Evolutionary conservation across 2,329 filamentous ascomycete species (phyloP).

Genomic region (Venturia nashicola): DNA sequence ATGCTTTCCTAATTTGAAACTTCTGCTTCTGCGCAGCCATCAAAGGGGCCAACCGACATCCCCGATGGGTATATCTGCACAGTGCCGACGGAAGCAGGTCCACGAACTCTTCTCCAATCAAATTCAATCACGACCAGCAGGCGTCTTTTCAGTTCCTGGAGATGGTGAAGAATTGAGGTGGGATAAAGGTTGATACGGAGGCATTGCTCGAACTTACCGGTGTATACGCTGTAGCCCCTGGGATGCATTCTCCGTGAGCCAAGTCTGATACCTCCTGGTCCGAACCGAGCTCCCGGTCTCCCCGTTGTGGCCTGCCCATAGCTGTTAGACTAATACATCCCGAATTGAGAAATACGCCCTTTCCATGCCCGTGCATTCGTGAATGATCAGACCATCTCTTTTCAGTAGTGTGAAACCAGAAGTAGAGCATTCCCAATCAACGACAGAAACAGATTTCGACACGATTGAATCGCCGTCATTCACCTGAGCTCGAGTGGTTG

Average conservation of each 20-base stretch:
- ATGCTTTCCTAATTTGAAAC: not conserved
- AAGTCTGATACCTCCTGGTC: conserved; percentile 38
- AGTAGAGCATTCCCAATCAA: not conserved
- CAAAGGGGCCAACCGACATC: not conserved
- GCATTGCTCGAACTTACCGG: conserved; percentile 22
- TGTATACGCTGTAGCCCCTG: conserved; percentile 35
- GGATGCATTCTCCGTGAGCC: conserved; percentile 37
- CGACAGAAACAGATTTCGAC: not conserved
- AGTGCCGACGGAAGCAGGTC: not conserved
- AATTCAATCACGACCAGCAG: not conserved
- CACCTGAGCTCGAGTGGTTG: not conserved
- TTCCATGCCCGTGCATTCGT: not conserved
- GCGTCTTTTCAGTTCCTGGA: not conserved
- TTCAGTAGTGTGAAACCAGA: not conserved
- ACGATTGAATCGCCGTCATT: not conserved
- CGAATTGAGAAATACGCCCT: not conserved
- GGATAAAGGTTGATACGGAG: not conserved
- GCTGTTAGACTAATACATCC: not conserved
- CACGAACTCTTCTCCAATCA: not conserved
- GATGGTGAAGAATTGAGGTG: not conserved
- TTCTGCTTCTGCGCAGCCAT: not conserved
- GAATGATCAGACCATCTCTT: not conserved
- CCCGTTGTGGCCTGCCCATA: conserved; percentile 33
- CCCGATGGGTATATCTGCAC: not conserved
- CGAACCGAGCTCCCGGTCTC: conserved; percentile 40